Evolutionary conservation across 805 yeast species (phyloP), one percentile per base, ranked within the genome.

Genomic region (Saturnispora serradocipensis): DNA sequence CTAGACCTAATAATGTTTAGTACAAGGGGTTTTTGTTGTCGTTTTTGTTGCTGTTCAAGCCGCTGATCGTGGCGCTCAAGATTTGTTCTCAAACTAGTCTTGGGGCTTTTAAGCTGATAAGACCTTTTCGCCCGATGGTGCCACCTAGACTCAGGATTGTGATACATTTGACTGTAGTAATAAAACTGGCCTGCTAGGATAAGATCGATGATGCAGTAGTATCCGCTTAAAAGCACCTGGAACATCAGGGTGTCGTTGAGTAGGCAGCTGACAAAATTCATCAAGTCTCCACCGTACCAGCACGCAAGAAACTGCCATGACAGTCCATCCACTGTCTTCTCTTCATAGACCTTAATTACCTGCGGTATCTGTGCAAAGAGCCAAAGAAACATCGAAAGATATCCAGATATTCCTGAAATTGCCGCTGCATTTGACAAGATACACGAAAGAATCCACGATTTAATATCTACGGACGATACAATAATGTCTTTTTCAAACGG

Each of bases 311-410:
- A 84, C 5, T 73, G 72, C 32, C 78, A 71, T 11, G 87, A 80
- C 22, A 84, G 71, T 3, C 90, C 90, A 18, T 78, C 86, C 4
- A 86, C 86, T 2, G 86, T 76, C 55, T 80, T 76, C 58, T 71
- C 71, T 13, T 67, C 64, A 62, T 80, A 81, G 61, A 84, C 84
- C 58, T 75, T 71, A 52, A 74, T 65, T 11, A 84, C 81, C 61
- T 84, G 91, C 1, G 90, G 90, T 16, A 81, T 60, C 63, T 84
- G 90, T 3, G 90, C 90, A 63, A 83, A 80, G 35, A 83, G 69
- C 90, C 91, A 84, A 53, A 82, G 73, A 5, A 68, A 64, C 38
- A 80, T 67, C 3, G 85, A 80, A 16, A 70, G 48, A 32, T 62
- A 64, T 2, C 70, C 72, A 1, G 68, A 48, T 25, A 59, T 45